A percentile compares a stretch with the other conserved stretches of the same genome.
Evolutionary conservation across 495 filamentous ascomycete species (phyloP).

Genomic region (Penicillium dipodomyicola): DNA sequence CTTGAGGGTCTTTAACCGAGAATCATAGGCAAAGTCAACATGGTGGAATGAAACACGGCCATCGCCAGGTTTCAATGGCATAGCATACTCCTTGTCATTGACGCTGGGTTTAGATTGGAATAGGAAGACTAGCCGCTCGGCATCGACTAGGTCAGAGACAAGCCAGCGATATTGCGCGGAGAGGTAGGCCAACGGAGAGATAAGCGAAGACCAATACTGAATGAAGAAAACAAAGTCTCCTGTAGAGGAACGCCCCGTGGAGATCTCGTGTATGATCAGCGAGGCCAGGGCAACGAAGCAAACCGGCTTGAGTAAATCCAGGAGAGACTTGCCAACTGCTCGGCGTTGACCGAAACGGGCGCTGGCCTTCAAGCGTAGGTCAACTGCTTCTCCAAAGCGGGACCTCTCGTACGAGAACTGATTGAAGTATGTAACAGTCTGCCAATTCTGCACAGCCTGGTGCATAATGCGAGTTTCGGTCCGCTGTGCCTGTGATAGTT

Average conservation of each 20-base stretch:
- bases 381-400: conserved; percentile 38
- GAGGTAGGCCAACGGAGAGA: conserved; percentile 17
- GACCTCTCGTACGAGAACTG: conserved; percentile 61
- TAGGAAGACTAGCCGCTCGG: conserved; percentile 23
- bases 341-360: background rate
- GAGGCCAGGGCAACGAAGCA: conserved; percentile 9
- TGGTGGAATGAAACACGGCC: conserved; percentile 58
- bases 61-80: conserved; percentile 48
- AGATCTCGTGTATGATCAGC: conserved; percentile 15
- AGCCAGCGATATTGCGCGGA: conserved; percentile 19
- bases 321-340: conserved; percentile 4
- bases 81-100: conserved; percentile 54
- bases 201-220: conserved; percentile 18
- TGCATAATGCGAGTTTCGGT: conserved; percentile 19
- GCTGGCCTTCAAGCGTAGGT: conserved; percentile 8
- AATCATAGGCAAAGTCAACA: conserved; percentile 70
- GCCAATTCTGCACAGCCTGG: conserved; percentile 48
- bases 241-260: conserved; percentile 12
- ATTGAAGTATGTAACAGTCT: conserved; percentile 70
- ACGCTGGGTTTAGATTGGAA: conserved; percentile 59
- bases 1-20: conserved; percentile 63
- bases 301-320: conserved; percentile 9
- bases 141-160: conserved; percentile 21
- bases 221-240: conserved; percentile 24
- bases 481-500: conserved; percentile 8